A percentile compares a stretch with the other conserved stretches of the same genome.
phyloP scores from a whole-genome alignment of 2,329 filamentous ascomycete species.

The Fusarium mundagurra region DNA sequence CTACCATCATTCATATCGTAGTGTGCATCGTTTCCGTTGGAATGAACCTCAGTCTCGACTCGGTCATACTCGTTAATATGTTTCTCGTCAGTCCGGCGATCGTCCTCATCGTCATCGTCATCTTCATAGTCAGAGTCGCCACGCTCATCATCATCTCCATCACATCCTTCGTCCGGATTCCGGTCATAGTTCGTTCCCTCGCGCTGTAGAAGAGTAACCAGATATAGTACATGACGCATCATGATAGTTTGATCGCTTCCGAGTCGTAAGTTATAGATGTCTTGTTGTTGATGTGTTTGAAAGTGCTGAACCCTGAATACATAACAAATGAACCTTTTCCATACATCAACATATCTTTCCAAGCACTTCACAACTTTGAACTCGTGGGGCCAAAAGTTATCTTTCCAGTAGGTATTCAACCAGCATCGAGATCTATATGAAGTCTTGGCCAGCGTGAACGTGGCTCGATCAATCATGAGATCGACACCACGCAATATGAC shows the following conservation, averaged over 20 bases:
- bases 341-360: neutral
- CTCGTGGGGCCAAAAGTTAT: neutral
- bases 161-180: neutral
- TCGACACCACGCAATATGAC: neutral
- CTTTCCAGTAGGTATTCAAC: neutral
- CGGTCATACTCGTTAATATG: no score
- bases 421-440: neutral
- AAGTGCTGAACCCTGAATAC: neutral
- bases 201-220: neutral
- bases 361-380: neutral
- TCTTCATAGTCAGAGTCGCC: no score
- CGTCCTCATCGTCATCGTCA: no score
- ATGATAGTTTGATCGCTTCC: neutral
- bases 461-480: neutral
- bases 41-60: no score
- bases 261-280: neutral
- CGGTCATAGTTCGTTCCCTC: no score
- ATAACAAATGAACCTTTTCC: neutral
- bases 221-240: neutral
- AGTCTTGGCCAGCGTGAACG: neutral
- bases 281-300: neutral
- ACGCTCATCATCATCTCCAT: neutral
- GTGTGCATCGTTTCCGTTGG: no score
- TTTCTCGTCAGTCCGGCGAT: no score
- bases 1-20: no score